Base-by-base conservation (phyloP, 2,329 filamentous ascomycete genomes). In the Fusarium lateritium region DNA sequence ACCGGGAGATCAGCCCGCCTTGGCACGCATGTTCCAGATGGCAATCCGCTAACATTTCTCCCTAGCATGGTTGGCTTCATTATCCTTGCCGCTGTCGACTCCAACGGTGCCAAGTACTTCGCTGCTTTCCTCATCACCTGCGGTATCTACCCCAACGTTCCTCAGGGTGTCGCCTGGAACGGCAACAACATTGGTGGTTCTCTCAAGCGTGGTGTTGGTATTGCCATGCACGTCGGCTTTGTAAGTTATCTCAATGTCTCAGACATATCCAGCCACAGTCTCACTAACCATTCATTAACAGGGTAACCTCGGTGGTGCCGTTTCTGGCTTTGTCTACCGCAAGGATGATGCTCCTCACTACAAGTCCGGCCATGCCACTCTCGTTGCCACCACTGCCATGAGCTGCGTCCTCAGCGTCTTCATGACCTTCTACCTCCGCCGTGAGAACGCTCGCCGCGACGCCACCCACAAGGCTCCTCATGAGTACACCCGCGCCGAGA, bases 161-260 rank as follows among this genome's bases (percentile, higher is more conserved):
- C 87, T 8, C 81, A 86, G 33, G 84, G 83, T 42, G 81, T 88
- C 56, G 85, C 86, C 28, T 89, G 86, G 86, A 87, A 88, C 58
- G 83, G 83, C n/a, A 86, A 86, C 75, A 88, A 88, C 69, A 86
- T 88, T 49, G 84, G 84, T 4, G 85, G 85, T 7, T 83, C 83
- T 36, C 76, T 85, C 59, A 88, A 88, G 80, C 80, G 85, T 54
- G 84, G 82, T 43, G 85, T 86, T 11, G 85, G 85, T 17, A 86
- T 88, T 52, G 85, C 85, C 31, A 85, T 88, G 82, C 84, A 86
- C 67, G 82, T 86, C 39, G 85, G 84, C 62, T 81, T 78, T 49
- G 76, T 77, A 69, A 75, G 76, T 74, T 39, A 34, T 51, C 26
- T 13, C 39, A 17, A 28, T 56, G 26, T 34, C 40, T 59, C 55